Percentiles rank a stretch among this genome's conserved stretches.
Conservation (phyloP, 306 rosid species). For the Cyamopsis tetragonoloba region DNA sequence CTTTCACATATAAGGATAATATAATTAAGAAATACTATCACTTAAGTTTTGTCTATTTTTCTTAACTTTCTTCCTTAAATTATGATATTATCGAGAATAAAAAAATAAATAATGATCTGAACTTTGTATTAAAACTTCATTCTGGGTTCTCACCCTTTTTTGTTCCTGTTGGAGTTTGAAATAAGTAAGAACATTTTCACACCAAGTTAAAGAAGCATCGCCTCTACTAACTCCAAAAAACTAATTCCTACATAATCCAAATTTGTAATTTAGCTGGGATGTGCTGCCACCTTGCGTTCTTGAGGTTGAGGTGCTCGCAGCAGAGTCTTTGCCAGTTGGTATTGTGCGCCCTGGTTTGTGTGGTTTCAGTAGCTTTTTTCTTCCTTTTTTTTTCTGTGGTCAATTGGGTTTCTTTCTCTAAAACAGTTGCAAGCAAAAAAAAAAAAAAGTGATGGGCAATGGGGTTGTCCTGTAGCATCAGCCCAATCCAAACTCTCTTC, state of each 20-base stretch:
- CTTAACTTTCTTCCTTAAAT: not conserved
- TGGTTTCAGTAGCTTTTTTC: not conserved
- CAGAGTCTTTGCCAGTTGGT: not conserved
- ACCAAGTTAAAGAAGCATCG: not conserved
- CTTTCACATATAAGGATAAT: not conserved
- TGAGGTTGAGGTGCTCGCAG: not conserved
- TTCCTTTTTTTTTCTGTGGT: not conserved
- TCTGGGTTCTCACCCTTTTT: not conserved
- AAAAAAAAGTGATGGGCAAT: not conserved
- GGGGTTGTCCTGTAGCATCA: not conserved
- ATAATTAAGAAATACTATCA: not conserved
- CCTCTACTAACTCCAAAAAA: not conserved
- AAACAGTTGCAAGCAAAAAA: too few relatives aligned
- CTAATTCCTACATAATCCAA: not conserved
- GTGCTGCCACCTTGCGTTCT: slow-evolving; percentile 3
- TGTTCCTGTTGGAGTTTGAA: not conserved
- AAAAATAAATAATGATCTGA: not conserved
- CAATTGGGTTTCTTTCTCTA: too few relatives aligned
- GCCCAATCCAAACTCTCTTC: not conserved
- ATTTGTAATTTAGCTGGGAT: slow-evolving; percentile 11
- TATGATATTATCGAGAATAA: not conserved
- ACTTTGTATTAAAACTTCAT: not conserved
- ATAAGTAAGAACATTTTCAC: not conserved
- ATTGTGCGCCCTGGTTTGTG: not conserved
- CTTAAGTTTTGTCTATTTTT: not conserved